Percentiles rank a stretch among this genome's conserved stretches.
Evolutionary conservation across 768 basidiomycete genomes (phyloP).

Genomic region (Auriculariales sp.): DNA sequence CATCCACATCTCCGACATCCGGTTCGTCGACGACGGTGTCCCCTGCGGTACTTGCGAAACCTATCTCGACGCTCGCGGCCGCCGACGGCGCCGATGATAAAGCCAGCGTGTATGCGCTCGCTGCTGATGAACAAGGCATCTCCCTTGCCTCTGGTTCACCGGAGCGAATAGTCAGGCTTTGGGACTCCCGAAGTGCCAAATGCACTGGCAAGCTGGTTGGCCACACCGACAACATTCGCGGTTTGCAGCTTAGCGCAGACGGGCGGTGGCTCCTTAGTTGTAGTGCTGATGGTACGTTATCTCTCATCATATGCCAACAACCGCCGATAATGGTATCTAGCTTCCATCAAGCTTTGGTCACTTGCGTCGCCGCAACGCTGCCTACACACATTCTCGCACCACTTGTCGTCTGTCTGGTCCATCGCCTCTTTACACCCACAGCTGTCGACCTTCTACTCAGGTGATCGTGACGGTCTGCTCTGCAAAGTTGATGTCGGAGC

Average conservation of each 20-base stretch:
- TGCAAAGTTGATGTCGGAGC: conserved; percentile 85
- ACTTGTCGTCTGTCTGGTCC: conserved; percentile 91
- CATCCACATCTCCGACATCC: conserved; percentile 11
- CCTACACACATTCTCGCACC: conserved; percentile 91
- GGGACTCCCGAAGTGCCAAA: conserved; percentile 84
- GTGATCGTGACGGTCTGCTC: conserved; percentile 80
- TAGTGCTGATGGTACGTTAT: conserved; percentile 48
- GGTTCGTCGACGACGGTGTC: neutral
- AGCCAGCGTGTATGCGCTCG: conserved; percentile 61
- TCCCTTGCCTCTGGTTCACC: conserved; percentile 83
- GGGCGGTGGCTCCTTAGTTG: conserved; percentile 82
- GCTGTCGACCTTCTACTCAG: conserved; percentile 83
- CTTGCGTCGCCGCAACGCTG: conserved; percentile 68
- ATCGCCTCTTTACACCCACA: conserved; percentile 78
- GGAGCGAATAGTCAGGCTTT: conserved; percentile 77
- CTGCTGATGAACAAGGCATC: conserved; percentile 65
- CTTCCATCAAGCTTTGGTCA: conserved; percentile 92
- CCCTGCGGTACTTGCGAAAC: conserved; percentile 16
- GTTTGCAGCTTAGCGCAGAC: conserved; percentile 80
- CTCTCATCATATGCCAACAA: conserved; percentile 3
- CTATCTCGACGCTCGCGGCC: conserved; percentile 51
- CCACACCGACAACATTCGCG: conserved; percentile 92
- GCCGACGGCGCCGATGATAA: conserved; percentile 46
- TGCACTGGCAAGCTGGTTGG: conserved; percentile 79
- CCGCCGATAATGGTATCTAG: conserved; percentile 12